Evolutionary conservation across 371 early-diverging fungal species (phyloP), one percentile per base, ranked within the genome.

Genomic region (Umbelopsis sp.): DNA sequence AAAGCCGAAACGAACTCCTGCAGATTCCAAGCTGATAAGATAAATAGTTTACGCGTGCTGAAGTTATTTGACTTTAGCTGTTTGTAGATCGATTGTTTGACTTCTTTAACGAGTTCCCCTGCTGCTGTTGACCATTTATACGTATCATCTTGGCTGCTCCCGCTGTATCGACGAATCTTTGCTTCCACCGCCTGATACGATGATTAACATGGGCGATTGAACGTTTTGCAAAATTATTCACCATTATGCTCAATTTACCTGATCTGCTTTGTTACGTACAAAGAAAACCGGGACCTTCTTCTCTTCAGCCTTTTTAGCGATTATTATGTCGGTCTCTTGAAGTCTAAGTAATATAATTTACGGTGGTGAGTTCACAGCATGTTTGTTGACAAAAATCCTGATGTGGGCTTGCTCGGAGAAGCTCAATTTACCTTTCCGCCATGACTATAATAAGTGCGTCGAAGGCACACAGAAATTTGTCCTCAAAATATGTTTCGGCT

Each of bases 201-300:
- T 48, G 20, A 45, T 20, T 1, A 29, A 16, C 50, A 22, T 18
- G 63, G 24, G 5, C 24, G 25, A 45, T 22, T 6, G 24, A 41
- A 44, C 24, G 22, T 22, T 22, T 22, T 22, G 22, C 22, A 22
- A 22, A 22, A 22, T 22, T 22, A 22, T 22, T 22, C 22, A 22
- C 22, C 22, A 22, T 22, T 22, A 22, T 22, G 22, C 22, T 22
- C 22, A 22, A 22, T 22, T 22, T 75, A 77, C 81, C 68, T 79
- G 78, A 69, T 83, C 83, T 45, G 80, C 76, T 66, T 83, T 83
- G 62, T 79, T 83, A 4, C 83, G 74, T 20, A 83, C 79, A 63
- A 76, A 77, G 18, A 83, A 48, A 2, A 80, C 72, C 1, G 83
- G 80, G 1, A 83, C 75, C 8, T 69, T 65, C 22, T 66, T 73